Conservation (phyloP, 805 yeast species). For the Scheffersomyces ergatensis region DNA sequence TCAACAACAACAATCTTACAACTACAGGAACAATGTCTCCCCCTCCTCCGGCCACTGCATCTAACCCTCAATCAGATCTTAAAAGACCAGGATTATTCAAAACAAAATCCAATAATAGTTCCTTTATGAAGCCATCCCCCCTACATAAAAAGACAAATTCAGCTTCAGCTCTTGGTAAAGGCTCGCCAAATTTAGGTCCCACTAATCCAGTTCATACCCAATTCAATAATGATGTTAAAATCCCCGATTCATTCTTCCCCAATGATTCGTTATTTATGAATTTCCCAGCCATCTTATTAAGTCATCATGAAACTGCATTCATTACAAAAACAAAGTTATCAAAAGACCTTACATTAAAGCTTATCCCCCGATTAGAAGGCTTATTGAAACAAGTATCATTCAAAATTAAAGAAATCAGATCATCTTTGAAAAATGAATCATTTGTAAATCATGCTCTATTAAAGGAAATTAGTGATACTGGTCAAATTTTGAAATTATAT, state of each 20-base stretch:
- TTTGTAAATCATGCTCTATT: conserved; percentile 35
- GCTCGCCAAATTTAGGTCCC: conserved; percentile 4
- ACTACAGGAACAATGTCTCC: too few relatives aligned
- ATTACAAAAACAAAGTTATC: conserved; percentile 24
- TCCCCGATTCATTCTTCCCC: conserved; percentile 18
- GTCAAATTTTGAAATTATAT: conserved; percentile 42
- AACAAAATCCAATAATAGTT: conserved; percentile 17
- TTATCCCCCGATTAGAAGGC: conserved; percentile 36
- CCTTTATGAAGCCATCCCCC: conserved; percentile 8
- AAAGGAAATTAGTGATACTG: conserved; percentile 57
- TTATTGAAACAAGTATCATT: conserved; percentile 30
- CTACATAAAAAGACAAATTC: conserved; percentile 1
- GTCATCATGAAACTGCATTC: conserved; percentile 31
- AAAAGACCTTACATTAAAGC: conserved; percentile 28
- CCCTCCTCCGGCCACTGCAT: too few relatives aligned
- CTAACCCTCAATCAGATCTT: conserved; percentile 6
- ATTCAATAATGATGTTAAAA: conserved; percentile 13
- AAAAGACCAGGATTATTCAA: conserved; percentile 22
- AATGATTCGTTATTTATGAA: conserved; percentile 19
- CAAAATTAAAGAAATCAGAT: conserved; percentile 41
- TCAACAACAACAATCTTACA: not conserved
- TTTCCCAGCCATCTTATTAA: conserved; percentile 30
- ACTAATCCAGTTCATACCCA: conserved; percentile 4
- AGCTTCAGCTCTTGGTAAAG: not conserved
- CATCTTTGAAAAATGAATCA: conserved; percentile 38